A percentile compares a stretch with the other conserved stretches of the same genome.
Evolutionary conservation across 768 basidiomycete genomes (phyloP).

Genomic region (Tephrocybe sp.): DNA sequence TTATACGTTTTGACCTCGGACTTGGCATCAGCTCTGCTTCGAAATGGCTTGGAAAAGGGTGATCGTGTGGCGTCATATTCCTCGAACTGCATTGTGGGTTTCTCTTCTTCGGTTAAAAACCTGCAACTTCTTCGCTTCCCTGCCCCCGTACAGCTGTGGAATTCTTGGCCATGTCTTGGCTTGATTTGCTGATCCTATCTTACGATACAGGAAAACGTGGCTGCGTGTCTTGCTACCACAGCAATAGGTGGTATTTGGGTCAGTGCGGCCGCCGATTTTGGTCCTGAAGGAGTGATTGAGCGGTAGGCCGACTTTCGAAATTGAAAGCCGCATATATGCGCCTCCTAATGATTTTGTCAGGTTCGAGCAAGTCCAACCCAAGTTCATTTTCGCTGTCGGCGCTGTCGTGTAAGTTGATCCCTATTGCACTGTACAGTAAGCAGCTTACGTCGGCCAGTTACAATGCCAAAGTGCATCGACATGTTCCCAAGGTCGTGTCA

Average conservation of each 20-base stretch:
- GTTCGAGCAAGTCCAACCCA: slow-evolving; percentile 78
- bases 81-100: slow-evolving; percentile 73
- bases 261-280: slow-evolving; percentile 81
- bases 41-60: slow-evolving; percentile 54
- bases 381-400: slow-evolving; percentile 71
- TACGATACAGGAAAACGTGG: slow-evolving; percentile 60
- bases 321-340: background rate
- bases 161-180: slow-evolving; percentile 13
- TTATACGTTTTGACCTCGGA: slow-evolving; percentile 58
- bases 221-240: slow-evolving; percentile 63
- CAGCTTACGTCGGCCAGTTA: slow-evolving; percentile 44
- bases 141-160: background rate
- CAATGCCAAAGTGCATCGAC: slow-evolving; percentile 68
- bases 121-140: slow-evolving; percentile 1
- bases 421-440: background rate
- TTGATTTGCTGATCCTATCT: background rate
- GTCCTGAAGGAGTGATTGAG: slow-evolving; percentile 74
- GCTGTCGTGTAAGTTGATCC: slow-evolving; percentile 55
- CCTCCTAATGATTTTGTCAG: slow-evolving; percentile 28
- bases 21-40: slow-evolving; percentile 55
- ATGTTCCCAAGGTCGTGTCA: slow-evolving; percentile 60
- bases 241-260: slow-evolving; percentile 85
- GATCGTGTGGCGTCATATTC: slow-evolving; percentile 79
- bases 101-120: slow-evolving; percentile 7
- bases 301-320: slow-evolving; percentile 38